Evolutionary conservation across 345 rosid species (phyloP).

Genomic region (Syzygium aqueum): DNA sequence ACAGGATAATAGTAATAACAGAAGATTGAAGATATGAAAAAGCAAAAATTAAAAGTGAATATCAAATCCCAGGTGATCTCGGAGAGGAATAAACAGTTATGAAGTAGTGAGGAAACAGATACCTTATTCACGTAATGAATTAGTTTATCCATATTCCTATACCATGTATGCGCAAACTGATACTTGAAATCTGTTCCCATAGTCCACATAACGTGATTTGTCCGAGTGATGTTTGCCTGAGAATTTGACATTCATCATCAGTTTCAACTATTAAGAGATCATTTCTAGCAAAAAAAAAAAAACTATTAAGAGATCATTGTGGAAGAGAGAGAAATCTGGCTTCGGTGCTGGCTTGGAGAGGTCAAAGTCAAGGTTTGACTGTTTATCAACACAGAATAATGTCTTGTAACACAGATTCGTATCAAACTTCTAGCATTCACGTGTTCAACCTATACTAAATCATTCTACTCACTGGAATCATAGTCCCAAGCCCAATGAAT

Average conservation of each 20-base stretch:
- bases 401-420: background rate
- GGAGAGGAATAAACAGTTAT: background rate
- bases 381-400: background rate
- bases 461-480: background rate
- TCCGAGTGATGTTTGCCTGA: slow-evolving; percentile 90
- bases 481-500: background rate
- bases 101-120: slow-evolving; percentile 5
- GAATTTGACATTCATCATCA: slow-evolving; percentile 4
- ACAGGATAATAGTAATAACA: background rate
- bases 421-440: background rate
- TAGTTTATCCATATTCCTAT: slow-evolving; percentile 87
- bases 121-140: slow-evolving; percentile 95
- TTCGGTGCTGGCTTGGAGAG: background rate
- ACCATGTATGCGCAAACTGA: slow-evolving; percentile 94
- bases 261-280: background rate
- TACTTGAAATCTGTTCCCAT: slow-evolving; percentile 99
- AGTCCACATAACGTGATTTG: slow-evolving; percentile 89
- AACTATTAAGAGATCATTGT: background rate
- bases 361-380: background rate
- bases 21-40: background rate
- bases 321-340: background rate
- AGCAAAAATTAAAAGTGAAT: background rate
- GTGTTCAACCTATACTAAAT: background rate
- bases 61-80: background rate
- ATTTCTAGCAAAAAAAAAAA: too few relatives aligned